These are phyloP conservation scores for Centaurea solstitialis DNA, from an alignment of 129 eudicot genomes.

Conservation along the genomic window DNA sequence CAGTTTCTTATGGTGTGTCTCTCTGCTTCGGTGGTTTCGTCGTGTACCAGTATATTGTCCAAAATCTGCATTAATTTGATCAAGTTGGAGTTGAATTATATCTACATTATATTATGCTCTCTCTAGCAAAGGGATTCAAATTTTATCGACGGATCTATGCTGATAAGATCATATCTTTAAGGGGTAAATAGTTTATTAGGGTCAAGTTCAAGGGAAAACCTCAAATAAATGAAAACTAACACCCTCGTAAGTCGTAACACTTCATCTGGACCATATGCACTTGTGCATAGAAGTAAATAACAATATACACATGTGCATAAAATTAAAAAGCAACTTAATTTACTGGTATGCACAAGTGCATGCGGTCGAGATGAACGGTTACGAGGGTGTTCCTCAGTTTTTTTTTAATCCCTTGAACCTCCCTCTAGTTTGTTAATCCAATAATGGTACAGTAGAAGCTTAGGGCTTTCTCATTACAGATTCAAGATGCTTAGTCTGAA, in stretches of 20 bases:
- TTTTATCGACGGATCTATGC: neutral
- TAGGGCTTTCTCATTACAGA: neutral
- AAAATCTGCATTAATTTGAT: slow-evolving; percentile 52
- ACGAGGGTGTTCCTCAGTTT: too few species aligned
- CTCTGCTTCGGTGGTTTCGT: slow-evolving; percentile 53
- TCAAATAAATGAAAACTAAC: too few species aligned
- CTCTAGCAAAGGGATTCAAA: neutral
- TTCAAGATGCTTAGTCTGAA: neutral
- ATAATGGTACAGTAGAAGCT: neutral
- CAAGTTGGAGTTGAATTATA: neutral
- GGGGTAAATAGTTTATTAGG: neutral
- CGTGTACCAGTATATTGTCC: slow-evolving; percentile 59
- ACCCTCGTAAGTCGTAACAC: too few species aligned
- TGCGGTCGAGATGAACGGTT: too few species aligned
- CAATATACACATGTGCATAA: too few species aligned
- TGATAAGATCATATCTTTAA: neutral
- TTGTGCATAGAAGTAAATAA: too few species aligned
- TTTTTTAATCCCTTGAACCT: too few species aligned
- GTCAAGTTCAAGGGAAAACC: too few species aligned
- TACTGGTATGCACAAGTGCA: too few species aligned
- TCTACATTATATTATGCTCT: neutral
- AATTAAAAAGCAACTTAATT: too few species aligned
- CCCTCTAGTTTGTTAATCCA: neutral
- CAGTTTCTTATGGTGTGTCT: slow-evolving; percentile 19
- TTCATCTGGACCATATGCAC: too few species aligned